phyloP scores from a whole-genome alignment of 139 green algal genomes.

The Chlorella sorokiniana region DNA sequence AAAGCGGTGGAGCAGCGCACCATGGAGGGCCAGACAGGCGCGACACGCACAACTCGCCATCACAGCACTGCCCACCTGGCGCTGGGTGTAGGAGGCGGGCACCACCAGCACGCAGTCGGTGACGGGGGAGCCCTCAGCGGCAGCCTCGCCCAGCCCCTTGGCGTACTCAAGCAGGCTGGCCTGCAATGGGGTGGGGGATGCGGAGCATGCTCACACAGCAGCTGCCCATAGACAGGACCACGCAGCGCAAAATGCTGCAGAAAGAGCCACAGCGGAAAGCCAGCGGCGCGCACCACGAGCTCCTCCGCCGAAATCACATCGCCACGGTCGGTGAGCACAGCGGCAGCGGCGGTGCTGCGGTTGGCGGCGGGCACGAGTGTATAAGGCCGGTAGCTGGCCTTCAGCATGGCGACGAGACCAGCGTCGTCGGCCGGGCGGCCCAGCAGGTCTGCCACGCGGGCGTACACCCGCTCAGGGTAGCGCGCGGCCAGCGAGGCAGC shows the following conservation, averaged over 20 bases:
- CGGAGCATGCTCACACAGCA: neutral
- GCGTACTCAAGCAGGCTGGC: slow-evolving; percentile 91
- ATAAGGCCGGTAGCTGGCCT: slow-evolving; percentile 71
- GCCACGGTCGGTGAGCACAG: slow-evolving; percentile 51
- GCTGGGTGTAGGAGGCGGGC: slow-evolving; percentile 85
- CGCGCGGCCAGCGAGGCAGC: slow-evolving; percentile 71
- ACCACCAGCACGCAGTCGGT: slow-evolving; percentile 87
- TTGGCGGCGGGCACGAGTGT: slow-evolving; percentile 67
- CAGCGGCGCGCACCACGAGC: slow-evolving; percentile 70
- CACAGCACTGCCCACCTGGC: slow-evolving; percentile 49
- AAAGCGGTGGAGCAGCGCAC: neutral
- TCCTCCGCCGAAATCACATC: slow-evolving; percentile 78
- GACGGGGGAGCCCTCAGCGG: slow-evolving; percentile 68
- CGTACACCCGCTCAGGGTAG: slow-evolving; percentile 81
- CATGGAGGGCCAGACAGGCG: neutral
- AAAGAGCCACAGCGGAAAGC: neutral
- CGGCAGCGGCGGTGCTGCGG: slow-evolving; percentile 46
- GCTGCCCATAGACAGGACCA: neutral
- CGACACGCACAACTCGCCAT: neutral
- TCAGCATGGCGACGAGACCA: slow-evolving; percentile 52
- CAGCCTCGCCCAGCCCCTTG: slow-evolving; percentile 71
- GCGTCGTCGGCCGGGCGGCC: slow-evolving; percentile 65
- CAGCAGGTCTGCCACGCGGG: slow-evolving; percentile 79
- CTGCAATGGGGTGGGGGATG: slow-evolving; percentile 39
- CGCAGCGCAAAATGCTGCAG: neutral